Evolutionary conservation across 768 basidiomycete genomes (phyloP).

Genomic region (Lentinula detonsa): DNA sequence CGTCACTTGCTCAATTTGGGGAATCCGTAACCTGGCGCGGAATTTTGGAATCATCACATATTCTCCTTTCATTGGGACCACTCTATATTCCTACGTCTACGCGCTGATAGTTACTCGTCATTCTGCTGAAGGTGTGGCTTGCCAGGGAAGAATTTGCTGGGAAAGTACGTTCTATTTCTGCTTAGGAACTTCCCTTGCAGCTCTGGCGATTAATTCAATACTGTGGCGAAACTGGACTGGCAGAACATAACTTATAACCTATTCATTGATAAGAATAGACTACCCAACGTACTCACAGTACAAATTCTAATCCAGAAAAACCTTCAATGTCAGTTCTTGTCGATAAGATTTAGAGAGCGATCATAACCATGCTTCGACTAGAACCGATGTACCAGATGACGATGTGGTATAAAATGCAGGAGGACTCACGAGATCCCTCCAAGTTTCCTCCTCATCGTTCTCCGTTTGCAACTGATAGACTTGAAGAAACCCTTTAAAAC

Average conservation of each 20-base stretch:
- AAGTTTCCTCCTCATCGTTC: constrained; percentile 80
- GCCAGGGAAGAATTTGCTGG: constrained; percentile 62
- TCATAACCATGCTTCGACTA: constrained; percentile 2
- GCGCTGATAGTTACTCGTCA: constrained; percentile 59
- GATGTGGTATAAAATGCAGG: not conserved
- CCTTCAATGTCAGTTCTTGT: not conserved
- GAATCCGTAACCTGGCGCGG: constrained; percentile 58
- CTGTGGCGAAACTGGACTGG: constrained; percentile 65
- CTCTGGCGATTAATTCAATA: constrained; percentile 36
- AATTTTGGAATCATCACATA: constrained; percentile 76
- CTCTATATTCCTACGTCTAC: constrained; percentile 74
- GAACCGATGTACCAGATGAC: not conserved
- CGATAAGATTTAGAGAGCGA: not conserved
- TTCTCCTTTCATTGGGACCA: constrained; percentile 70
- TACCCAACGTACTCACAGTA: not conserved
- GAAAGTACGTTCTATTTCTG: constrained; percentile 55
- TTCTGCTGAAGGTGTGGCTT: constrained; percentile 36
- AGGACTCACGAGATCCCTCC: constrained; percentile 64
- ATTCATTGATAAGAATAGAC: not conserved
- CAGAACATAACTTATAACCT: constrained; percentile 30
- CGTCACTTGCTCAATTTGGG: constrained; percentile 69
- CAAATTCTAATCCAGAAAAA: not conserved
- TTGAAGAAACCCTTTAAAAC: constrained; percentile 76
- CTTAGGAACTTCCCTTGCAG: constrained; percentile 32
- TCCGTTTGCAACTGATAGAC: constrained; percentile 84